Percentiles rank a stretch among this genome's conserved stretches.
Conservation (phyloP, 129 eudicot genomes). For the Artemisia annua region DNA sequence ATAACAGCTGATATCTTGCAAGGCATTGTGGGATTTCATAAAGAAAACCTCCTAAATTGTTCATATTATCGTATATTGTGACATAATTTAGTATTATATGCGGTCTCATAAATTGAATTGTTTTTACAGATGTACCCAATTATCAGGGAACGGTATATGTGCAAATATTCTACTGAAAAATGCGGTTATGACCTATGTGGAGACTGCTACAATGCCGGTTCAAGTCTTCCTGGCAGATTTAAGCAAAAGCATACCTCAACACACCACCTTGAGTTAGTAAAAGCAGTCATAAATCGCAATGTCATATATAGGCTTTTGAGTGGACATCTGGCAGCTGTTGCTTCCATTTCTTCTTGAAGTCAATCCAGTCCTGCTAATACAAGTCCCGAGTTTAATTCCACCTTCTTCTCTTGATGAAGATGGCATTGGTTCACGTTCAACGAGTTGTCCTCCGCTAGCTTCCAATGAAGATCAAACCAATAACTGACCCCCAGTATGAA, state of each 20-base stretch:
- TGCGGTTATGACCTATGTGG: conserved; percentile 66
- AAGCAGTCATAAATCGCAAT: conserved; percentile 23
- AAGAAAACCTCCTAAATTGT: too few relatives aligned
- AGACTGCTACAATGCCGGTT: conserved; percentile 55
- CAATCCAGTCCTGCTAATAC: conserved; percentile 9
- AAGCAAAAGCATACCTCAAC: conserved; percentile 70
- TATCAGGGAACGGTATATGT: conserved; percentile 61
- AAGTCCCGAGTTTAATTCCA: conserved; percentile 20
- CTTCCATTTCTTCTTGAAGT: conserved; percentile 24
- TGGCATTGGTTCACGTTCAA: not conserved
- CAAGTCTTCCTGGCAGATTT: conserved; percentile 68
- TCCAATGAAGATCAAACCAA: conserved; percentile 27
- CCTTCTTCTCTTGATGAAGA: conserved; percentile 28
- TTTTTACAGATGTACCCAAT: conserved; percentile 66
- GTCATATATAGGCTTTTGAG: conserved; percentile 40
- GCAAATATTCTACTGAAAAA: conserved; percentile 62
- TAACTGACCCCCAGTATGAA: conserved; percentile 23
- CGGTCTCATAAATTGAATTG: not conserved
- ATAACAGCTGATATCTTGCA: too few relatives aligned
- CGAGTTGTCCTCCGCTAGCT: conserved; percentile 9
- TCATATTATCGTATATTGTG: too few relatives aligned
- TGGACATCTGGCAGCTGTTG: conserved; percentile 32
- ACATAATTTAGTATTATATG: too few relatives aligned
- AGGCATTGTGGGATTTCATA: too few relatives aligned
- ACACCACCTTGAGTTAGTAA: conserved; percentile 50